phyloP scores from a whole-genome alignment of 257 asterid species.

The Solanum habrochaites region DNA sequence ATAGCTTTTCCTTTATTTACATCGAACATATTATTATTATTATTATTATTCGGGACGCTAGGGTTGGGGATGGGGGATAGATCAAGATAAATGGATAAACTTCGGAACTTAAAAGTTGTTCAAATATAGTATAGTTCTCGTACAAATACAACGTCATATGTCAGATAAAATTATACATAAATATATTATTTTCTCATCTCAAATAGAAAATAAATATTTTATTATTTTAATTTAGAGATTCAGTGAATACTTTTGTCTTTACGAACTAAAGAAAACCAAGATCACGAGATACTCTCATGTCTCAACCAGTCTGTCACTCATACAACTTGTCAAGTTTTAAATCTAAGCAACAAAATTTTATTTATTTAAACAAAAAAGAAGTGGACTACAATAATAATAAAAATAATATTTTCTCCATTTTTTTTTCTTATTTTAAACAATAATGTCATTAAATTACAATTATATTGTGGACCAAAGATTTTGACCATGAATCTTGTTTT shows the following conservation, averaged over 20 bases:
- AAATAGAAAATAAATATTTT: background rate
- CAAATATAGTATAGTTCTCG: background rate
- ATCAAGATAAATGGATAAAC: background rate
- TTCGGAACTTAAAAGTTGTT: background rate
- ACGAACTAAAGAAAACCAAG: background rate
- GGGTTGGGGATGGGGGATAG: background rate
- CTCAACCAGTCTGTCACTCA: background rate
- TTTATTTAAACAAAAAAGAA: background rate
- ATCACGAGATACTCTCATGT: background rate
- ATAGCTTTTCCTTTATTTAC: too few species aligned
- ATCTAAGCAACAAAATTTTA: background rate
- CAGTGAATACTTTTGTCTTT: background rate
- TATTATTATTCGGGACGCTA: background rate
- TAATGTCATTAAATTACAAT: background rate
- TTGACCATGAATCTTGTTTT: background rate
- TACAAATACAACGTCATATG: background rate
- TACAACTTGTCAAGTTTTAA: background rate
- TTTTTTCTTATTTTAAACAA: background rate
- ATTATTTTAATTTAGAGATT: background rate
- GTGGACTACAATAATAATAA: background rate
- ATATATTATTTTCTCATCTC: background rate
- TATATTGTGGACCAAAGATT: background rate
- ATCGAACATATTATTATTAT: too few species aligned
- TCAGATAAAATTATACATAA: background rate
- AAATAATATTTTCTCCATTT: background rate